phyloP scores from a whole-genome alignment of 768 basidiomycete genomes.

The Mycena albidolilacea region DNA sequence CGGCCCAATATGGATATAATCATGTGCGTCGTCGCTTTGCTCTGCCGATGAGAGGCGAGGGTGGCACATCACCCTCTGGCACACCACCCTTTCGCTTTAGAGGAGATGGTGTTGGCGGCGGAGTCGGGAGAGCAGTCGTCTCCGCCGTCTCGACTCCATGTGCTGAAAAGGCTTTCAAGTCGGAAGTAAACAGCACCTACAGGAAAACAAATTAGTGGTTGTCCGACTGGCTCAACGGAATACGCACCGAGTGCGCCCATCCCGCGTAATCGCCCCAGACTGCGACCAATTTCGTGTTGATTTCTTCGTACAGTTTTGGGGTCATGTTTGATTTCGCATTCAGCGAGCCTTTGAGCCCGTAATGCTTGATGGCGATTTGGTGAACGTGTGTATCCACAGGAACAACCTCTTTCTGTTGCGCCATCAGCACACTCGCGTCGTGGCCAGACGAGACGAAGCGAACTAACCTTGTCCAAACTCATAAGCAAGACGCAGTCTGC shows the following conservation, averaged over 20 bases:
- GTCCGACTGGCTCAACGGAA: background rate
- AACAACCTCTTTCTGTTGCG: slow-evolving; percentile 79
- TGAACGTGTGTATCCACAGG: slow-evolving; percentile 97
- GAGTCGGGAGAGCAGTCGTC: slow-evolving; percentile 48
- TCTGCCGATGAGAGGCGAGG: slow-evolving; percentile 54
- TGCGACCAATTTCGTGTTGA: slow-evolving; percentile 70
- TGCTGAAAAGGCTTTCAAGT: slow-evolving; percentile 76
- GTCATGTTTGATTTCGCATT: slow-evolving; percentile 73
- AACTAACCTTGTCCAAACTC: slow-evolving; percentile 88
- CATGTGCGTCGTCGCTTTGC: slow-evolving; percentile 57
- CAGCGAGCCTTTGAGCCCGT: slow-evolving; percentile 70
- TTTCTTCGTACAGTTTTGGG: slow-evolving; percentile 81
- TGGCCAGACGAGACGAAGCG: background rate
- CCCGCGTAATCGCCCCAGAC: slow-evolving; percentile 92
- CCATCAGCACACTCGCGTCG: background rate
- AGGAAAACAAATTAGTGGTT: slow-evolving; percentile 1
- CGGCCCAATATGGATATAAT: slow-evolving; percentile 3
- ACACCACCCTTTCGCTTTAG: slow-evolving; percentile 48
- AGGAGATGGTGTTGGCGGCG: slow-evolving; percentile 47
- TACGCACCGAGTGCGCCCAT: slow-evolving; percentile 88
- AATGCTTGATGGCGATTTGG: slow-evolving; percentile 88
- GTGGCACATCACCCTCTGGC: slow-evolving; percentile 4
- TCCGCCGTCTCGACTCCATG: slow-evolving; percentile 60
- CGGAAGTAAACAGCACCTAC: slow-evolving; percentile 83
- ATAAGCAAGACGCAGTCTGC: slow-evolving; percentile 96